Percentiles rank a stretch among this genome's conserved stretches.
These are phyloP conservation scores for Gastrolobium villosum DNA, from an alignment of 306 rosid genomes.

Conservation along the genomic window DNA sequence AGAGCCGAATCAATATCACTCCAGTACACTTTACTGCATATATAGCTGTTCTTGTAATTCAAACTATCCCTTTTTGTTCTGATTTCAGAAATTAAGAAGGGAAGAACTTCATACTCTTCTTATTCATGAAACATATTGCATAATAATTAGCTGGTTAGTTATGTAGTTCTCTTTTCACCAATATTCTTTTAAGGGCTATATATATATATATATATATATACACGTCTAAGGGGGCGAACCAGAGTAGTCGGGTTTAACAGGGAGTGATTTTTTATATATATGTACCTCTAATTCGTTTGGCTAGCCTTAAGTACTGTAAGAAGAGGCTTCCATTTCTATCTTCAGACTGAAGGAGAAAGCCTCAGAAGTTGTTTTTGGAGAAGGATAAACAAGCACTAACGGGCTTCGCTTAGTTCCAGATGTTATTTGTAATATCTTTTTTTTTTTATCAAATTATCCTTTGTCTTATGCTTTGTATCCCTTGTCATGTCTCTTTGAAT, in stretches of 20 bases:
- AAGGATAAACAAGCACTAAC: not conserved
- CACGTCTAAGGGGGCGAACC: too few relatives aligned
- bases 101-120: conserved; percentile 4
- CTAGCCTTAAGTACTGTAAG: not conserved
- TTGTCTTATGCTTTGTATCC: not conserved
- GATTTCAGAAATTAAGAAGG: conserved; percentile 4
- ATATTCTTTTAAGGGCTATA: not conserved
- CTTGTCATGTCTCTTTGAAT: conserved; percentile 16
- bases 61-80: conserved; percentile 6
- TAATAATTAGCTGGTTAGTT: not conserved
- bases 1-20: conserved; percentile 60
- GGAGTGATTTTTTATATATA: too few relatives aligned
- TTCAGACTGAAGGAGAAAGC: conserved; percentile 13
- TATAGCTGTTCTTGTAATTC: not conserved
- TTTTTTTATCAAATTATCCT: not conserved
- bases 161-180: conserved; percentile 9
- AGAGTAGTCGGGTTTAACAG: too few relatives aligned
- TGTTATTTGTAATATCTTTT: too few relatives aligned
- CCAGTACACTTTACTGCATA: conserved; percentile 48
- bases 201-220: too few relatives aligned
- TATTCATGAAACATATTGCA: not conserved
- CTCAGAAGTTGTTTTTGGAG: conserved; percentile 15
- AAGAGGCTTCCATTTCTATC: not conserved
- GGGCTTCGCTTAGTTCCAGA: not conserved
- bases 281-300: not conserved